These are phyloP conservation scores for Dittrichia graveolens DNA, from an alignment of 129 eudicot genomes.

Conservation along the genomic window DNA sequence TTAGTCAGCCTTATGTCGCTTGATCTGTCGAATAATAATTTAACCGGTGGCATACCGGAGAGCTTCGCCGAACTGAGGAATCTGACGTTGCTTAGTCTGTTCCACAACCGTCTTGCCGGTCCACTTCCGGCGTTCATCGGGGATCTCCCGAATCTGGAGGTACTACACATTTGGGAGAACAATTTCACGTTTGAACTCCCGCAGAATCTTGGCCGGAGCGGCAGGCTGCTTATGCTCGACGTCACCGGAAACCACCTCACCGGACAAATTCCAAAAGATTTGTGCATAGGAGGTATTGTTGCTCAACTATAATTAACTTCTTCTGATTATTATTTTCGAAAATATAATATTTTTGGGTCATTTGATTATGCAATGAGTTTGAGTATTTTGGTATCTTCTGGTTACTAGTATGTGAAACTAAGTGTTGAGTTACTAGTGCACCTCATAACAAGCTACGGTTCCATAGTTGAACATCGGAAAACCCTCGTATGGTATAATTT, in stretches of 20 bases:
- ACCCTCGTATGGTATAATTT: too few species aligned
- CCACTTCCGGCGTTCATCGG: slow-evolving; percentile 72
- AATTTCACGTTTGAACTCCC: slow-evolving; percentile 76
- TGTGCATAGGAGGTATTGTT: slow-evolving; percentile 68
- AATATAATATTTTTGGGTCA: too few species aligned
- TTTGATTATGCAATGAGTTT: too few species aligned
- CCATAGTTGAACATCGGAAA: too few species aligned
- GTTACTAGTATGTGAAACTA: too few species aligned
- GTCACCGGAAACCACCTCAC: slow-evolving; percentile 71
- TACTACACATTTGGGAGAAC: slow-evolving; percentile 72
- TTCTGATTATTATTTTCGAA: background rate
- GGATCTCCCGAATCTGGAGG: slow-evolving; percentile 79
- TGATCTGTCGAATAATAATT: slow-evolving; percentile 58
- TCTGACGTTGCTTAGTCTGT: slow-evolving; percentile 61
- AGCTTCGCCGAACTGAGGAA: slow-evolving; percentile 50
- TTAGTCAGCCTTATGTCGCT: slow-evolving; percentile 65
- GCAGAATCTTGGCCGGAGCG: slow-evolving; percentile 65
- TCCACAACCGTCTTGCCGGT: slow-evolving; percentile 65
- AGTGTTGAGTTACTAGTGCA: too few species aligned
- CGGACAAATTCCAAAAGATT: slow-evolving; percentile 57
- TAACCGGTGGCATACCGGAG: slow-evolving; percentile 70
- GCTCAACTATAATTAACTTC: background rate
- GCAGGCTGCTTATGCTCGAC: slow-evolving; percentile 55
- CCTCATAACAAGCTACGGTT: too few species aligned
- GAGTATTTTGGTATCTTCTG: too few species aligned